These are phyloP conservation scores for Kodamaea neixiangensis DNA, from an alignment of 805 yeast species.

Conservation along the genomic window DNA sequence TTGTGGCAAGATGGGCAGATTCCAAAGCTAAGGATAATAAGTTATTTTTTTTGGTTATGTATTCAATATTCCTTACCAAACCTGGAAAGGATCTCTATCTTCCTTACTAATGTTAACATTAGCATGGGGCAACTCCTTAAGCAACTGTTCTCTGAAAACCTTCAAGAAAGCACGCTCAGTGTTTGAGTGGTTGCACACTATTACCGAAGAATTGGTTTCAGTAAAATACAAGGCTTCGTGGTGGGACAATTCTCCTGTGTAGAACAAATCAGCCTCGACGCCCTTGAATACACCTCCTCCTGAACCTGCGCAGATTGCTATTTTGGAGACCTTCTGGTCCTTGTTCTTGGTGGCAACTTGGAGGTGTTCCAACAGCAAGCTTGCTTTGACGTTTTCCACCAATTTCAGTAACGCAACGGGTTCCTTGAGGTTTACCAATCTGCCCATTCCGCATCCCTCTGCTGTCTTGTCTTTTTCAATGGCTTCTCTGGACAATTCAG, in stretches of 20 bases:
- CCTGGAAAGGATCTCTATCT: conserved; percentile 65
- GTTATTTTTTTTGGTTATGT: not conserved
- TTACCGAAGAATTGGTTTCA: conserved; percentile 71
- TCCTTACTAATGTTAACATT: conserved; percentile 51
- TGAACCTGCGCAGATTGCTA: conserved; percentile 95
- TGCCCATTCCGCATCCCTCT: conserved; percentile 78
- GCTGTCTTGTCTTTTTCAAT: conserved; percentile 47
- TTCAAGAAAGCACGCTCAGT: conserved; percentile 85
- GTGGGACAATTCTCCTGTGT: conserved; percentile 93
- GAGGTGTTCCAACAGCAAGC: conserved; percentile 53
- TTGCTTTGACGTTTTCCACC: conserved; percentile 52
- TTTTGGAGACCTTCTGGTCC: conserved; percentile 42
- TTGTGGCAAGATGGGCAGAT: not conserved
- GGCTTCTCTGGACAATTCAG: conserved; percentile 29
- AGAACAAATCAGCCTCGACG: conserved; percentile 64
- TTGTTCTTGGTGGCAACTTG: conserved; percentile 56
- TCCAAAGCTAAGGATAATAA: not conserved
- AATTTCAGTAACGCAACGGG: conserved; percentile 47
- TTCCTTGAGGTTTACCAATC: conserved; percentile 53
- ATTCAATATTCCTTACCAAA: not conserved
- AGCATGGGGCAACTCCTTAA: conserved; percentile 43
- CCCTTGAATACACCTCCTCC: conserved; percentile 78
- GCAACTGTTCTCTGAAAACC: conserved; percentile 52
- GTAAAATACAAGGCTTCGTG: conserved; percentile 78
- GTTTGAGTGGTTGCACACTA: conserved; percentile 86